Percentiles rank a stretch among this genome's conserved stretches.
phyloP scores from a whole-genome alignment of 2,329 filamentous ascomycete species.

The Fusarium musae region DNA sequence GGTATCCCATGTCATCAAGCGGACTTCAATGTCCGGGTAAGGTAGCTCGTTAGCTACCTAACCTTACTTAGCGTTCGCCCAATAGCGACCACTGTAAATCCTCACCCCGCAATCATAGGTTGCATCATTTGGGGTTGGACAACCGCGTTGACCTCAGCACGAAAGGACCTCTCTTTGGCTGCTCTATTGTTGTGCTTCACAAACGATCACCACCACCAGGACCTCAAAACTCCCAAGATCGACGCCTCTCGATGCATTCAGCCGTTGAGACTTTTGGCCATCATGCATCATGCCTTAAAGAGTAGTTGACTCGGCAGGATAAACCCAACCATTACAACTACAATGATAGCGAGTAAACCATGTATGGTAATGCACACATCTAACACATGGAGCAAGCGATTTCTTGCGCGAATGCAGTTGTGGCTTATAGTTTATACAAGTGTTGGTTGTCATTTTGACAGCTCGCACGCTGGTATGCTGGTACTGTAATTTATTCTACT shows the following conservation, averaged over 20 bases:
- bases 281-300: conserved; percentile 25
- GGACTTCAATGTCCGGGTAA: conserved; percentile 44
- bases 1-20: conserved; percentile 23
- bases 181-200: conserved; percentile 8
- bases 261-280: conserved; percentile 6
- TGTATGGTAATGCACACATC: conserved; percentile 9
- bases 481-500: conserved; percentile 45
- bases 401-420: conserved; percentile 8
- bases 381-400: conserved; percentile 7
- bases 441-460: conserved; percentile 24
- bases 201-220: conserved; percentile 13
- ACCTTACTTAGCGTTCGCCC: conserved; percentile 11
- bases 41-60: background rate
- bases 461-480: conserved; percentile 29
- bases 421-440: conserved; percentile 13
- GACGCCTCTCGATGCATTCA: conserved; percentile 29
- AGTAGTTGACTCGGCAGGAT: conserved; percentile 11
- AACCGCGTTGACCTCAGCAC: conserved; percentile 35
- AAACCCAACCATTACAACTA: conserved; percentile 28
- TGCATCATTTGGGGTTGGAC: conserved; percentile 21
- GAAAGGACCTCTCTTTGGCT: conserved; percentile 2
- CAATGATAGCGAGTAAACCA: conserved; percentile 4
- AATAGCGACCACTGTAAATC: conserved; percentile 27
- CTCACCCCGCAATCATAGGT: conserved; percentile 32
- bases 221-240: conserved; percentile 26